Conservation (phyloP, 106 monocot species). For the Allium sativum region DNA sequence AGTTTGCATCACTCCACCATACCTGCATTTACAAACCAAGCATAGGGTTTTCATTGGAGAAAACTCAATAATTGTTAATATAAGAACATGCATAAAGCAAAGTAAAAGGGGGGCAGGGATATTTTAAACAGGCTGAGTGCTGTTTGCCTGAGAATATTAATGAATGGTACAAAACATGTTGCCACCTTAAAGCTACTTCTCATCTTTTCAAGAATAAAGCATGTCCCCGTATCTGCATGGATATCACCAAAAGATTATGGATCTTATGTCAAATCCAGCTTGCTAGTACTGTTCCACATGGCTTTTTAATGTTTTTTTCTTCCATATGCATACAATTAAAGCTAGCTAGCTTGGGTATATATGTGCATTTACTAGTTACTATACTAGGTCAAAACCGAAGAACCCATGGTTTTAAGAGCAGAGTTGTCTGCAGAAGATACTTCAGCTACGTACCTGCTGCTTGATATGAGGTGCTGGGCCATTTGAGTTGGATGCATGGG, state of each 20-base stretch:
- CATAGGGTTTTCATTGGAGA: not conserved
- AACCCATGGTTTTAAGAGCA: not conserved
- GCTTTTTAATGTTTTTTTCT: too few species aligned
- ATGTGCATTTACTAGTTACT: not conserved
- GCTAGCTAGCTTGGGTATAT: not conserved
- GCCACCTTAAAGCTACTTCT: constrained; percentile 7
- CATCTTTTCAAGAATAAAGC: constrained; percentile 2
- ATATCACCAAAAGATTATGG: constrained; percentile 1
- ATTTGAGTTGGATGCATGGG: too few species aligned
- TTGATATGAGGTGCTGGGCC: not conserved
- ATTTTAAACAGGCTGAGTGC: not conserved
- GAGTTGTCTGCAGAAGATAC: too few species aligned
- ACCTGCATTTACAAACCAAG: not conserved
- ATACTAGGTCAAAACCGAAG: constrained; percentile 8
- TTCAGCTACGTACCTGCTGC: not conserved
- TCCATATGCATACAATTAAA: not conserved
- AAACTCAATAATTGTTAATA: not conserved
- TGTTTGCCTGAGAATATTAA: not conserved
- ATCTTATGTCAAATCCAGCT: not conserved
- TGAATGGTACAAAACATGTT: not conserved
- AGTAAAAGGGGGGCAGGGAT: constrained; percentile 4
- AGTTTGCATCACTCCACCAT: too few species aligned
- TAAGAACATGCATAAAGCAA: not conserved
- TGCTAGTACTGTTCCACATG: constrained; percentile 1
- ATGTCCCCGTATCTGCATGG: constrained; percentile 9